Conservation (phyloP, 257 asterid species). For the Vinca minor region DNA sequence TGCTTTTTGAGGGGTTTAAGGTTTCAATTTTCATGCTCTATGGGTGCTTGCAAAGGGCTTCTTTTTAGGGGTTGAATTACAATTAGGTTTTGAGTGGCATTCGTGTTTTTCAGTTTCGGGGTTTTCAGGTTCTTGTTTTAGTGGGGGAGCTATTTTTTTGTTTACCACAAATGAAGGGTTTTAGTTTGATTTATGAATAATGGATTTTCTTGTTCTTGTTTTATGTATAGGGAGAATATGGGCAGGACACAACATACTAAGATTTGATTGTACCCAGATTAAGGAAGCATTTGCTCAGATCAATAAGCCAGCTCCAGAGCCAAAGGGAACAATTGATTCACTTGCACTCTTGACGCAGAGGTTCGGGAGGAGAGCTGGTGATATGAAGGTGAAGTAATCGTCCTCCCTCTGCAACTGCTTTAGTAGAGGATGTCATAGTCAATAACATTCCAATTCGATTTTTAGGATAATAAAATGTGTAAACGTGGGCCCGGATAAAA, state of each 20-base stretch:
- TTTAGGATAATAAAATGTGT: background rate
- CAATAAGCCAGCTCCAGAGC: conserved; percentile 23
- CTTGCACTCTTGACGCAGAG: conserved; percentile 22
- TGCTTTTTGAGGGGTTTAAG: background rate
- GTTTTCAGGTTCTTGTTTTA: background rate
- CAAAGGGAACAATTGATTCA: conserved; percentile 27
- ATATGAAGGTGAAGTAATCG: conserved; percentile 22
- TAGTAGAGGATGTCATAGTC: background rate
- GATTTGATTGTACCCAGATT: conserved; percentile 25
- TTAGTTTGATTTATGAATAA: background rate
- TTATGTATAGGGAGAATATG: conserved; percentile 21
- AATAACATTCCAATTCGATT: background rate
- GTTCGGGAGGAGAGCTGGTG: conserved; percentile 31
- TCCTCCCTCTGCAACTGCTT: background rate
- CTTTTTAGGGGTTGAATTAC: background rate
- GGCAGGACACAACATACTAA: conserved; percentile 29
- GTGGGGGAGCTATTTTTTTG: background rate
- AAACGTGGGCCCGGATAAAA: background rate
- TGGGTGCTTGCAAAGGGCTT: background rate
- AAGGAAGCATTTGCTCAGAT: conserved; percentile 28
- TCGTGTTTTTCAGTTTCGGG: too few relatives aligned
- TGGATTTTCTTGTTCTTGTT: background rate
- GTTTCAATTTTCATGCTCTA: background rate
- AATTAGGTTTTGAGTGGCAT: background rate
- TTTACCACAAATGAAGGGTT: background rate